A percentile compares a stretch with the other conserved stretches of the same genome.
Evolutionary conservation across 2,329 filamentous ascomycete genomes (phyloP).

Genomic region (Trichoderma lentiforme): DNA sequence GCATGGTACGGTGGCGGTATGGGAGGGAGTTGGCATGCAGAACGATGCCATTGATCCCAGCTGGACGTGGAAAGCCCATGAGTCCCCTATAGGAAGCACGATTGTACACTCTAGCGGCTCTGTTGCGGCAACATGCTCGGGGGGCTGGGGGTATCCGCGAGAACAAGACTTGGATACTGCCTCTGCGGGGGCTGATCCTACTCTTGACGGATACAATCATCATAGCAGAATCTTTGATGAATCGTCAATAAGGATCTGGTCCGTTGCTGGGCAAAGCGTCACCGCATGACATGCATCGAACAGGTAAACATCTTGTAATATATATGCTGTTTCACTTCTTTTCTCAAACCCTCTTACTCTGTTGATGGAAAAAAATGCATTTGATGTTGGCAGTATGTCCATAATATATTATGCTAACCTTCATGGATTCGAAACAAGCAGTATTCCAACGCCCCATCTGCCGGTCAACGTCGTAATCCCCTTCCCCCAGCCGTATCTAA

Average conservation of each 20-base stretch:
- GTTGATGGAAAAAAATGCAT: neutral
- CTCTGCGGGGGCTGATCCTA: neutral
- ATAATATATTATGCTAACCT: neutral
- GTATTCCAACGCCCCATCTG: neutral
- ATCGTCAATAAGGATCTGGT: conserved; percentile 26
- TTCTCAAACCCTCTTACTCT: neutral
- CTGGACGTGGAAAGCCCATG: conserved; percentile 51
- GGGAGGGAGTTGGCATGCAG: conserved; percentile 52
- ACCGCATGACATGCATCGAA: neutral
- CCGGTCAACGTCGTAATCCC: neutral
- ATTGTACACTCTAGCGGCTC: conserved; percentile 53
- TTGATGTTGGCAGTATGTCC: neutral
- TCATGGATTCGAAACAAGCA: neutral
- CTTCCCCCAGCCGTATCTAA: neutral
- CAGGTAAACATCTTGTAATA: neutral
- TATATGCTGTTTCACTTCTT: neutral
- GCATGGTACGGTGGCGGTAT: conserved; percentile 54
- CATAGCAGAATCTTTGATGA: conserved; percentile 21
- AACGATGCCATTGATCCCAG: conserved; percentile 43
- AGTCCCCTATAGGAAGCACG: conserved; percentile 47
- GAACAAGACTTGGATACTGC: conserved; percentile 12
- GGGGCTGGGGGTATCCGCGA: conserved; percentile 45
- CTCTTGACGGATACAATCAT: neutral
- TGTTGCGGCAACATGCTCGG: conserved; percentile 55
- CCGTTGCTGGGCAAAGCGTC: conserved; percentile 5